These are phyloP conservation scores for Backusella circina DNA, from an alignment of 192 early-diverging fungal genomes.

Conservation along the genomic window DNA sequence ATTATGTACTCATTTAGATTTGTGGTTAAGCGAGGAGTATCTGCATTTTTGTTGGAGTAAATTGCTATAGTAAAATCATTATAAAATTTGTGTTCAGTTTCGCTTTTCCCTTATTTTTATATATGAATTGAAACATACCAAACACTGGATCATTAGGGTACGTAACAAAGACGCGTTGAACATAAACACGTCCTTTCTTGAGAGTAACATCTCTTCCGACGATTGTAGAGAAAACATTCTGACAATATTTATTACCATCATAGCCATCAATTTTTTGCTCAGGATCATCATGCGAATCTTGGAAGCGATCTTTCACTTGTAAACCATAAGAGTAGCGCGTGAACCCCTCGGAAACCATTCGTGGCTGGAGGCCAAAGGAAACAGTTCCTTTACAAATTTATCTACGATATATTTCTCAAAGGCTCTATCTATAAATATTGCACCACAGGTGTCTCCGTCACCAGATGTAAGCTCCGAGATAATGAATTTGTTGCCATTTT, in stretches of 20 bases:
- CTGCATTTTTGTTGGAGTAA: background rate
- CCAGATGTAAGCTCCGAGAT: slow-evolving; percentile 47
- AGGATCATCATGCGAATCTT: background rate
- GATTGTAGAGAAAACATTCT: background rate
- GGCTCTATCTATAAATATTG: slow-evolving; percentile 41
- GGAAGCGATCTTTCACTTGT: slow-evolving; percentile 37
- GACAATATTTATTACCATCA: background rate
- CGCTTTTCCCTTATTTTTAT: background rate
- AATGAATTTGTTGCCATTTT: slow-evolving; percentile 19
- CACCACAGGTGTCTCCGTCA: slow-evolving; percentile 49
- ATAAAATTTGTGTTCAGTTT: background rate
- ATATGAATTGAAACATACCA: background rate
- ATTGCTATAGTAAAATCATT: background rate
- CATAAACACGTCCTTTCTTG: background rate
- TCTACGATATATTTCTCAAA: slow-evolving; percentile 40
- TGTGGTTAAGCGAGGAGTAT: background rate
- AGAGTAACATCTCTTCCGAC: background rate
- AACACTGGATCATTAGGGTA: background rate
- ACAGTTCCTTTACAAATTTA: slow-evolving; percentile 51
- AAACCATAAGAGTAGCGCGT: slow-evolving; percentile 45
- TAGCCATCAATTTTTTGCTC: background rate
- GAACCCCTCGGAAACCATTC: slow-evolving; percentile 40
- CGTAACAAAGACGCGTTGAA: background rate
- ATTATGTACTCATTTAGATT: background rate
- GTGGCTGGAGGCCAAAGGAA: slow-evolving; percentile 43